Conservation (phyloP, 768 basidiomycete species). For the Lepiota brunneoincarnata region DNA sequence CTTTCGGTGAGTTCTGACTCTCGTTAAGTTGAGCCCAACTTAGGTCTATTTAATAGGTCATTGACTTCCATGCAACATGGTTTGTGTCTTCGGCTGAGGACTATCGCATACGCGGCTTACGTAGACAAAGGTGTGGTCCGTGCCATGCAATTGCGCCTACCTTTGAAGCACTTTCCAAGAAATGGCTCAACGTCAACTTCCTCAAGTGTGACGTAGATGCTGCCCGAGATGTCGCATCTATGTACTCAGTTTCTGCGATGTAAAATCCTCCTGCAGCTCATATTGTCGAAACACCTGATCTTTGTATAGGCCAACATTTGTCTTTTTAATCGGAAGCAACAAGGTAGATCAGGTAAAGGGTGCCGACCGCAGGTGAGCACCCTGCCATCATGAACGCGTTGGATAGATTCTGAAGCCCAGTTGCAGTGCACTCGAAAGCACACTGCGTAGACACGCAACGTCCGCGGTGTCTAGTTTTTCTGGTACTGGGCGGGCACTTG, state of each 20-base stretch:
- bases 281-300: background rate
- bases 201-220: conserved; percentile 81
- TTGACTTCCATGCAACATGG: conserved; percentile 88
- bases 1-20: conserved; percentile 46
- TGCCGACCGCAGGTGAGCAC: conserved; percentile 60
- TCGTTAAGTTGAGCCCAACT: background rate
- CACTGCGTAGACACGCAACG: conserved; percentile 49
- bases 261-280: conserved; percentile 26
- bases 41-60: conserved; percentile 46
- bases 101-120: background rate
- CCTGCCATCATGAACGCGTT: background rate
- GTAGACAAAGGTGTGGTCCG: conserved; percentile 71
- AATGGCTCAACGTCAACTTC: conserved; percentile 74
- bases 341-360: conserved; percentile 75
- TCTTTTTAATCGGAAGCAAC: conserved; percentile 66
- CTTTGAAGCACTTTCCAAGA: conserved; percentile 66
- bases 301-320: conserved; percentile 70
- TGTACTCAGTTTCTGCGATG: conserved; percentile 74
- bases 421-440: conserved; percentile 58
- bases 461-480: conserved; percentile 48
- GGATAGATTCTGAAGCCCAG: background rate
- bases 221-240: conserved; percentile 60
- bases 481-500: conserved; percentile 74
- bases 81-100: conserved; percentile 24
- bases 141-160: conserved; percentile 81